A percentile compares a stretch with the other conserved stretches of the same genome.
Conservation (phyloP, 805 yeast species). For the Vanderwaltozyma polyspora region DNA sequence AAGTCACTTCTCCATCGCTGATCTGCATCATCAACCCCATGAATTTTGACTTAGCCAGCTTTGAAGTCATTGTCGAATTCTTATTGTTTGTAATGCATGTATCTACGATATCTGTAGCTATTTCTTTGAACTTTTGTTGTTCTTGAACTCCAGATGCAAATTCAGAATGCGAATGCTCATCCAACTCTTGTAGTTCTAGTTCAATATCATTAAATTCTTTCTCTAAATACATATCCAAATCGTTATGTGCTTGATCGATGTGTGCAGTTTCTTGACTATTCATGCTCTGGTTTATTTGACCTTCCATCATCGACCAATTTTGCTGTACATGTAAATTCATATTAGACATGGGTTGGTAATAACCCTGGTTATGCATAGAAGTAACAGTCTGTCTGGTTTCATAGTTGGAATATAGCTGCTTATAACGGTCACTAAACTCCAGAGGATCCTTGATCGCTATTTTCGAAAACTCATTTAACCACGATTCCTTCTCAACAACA, state of each 20-base stretch:
- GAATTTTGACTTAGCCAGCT: constrained; percentile 21
- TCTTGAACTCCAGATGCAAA: constrained; percentile 7
- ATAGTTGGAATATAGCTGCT: constrained; percentile 17
- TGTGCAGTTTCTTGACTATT: background rate
- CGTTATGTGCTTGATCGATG: no score
- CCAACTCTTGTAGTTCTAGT: constrained; percentile 9
- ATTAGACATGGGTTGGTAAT: background rate
- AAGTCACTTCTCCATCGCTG: constrained; percentile 20
- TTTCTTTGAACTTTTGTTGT: constrained; percentile 16
- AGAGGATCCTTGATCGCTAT: constrained; percentile 22
- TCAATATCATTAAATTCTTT: constrained; percentile 18
- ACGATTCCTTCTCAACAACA: constrained; percentile 1
- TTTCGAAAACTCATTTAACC: constrained; percentile 19
- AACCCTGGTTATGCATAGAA: background rate
- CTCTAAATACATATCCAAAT: constrained; percentile 9
- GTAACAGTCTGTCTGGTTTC: constrained; percentile 3
- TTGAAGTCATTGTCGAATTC: constrained; percentile 8
- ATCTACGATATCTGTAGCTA: constrained; percentile 19
- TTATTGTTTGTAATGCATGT: constrained; percentile 7
- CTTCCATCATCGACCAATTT: background rate
- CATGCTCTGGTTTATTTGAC: background rate
- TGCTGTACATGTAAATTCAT: background rate
- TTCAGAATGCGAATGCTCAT: background rate
- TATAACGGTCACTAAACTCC: constrained; percentile 22
- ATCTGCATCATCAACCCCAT: constrained; percentile 21